Base-by-base conservation (phyloP, 2,329 filamentous ascomycete species). In the Bimuria novae-zelandiae region DNA sequence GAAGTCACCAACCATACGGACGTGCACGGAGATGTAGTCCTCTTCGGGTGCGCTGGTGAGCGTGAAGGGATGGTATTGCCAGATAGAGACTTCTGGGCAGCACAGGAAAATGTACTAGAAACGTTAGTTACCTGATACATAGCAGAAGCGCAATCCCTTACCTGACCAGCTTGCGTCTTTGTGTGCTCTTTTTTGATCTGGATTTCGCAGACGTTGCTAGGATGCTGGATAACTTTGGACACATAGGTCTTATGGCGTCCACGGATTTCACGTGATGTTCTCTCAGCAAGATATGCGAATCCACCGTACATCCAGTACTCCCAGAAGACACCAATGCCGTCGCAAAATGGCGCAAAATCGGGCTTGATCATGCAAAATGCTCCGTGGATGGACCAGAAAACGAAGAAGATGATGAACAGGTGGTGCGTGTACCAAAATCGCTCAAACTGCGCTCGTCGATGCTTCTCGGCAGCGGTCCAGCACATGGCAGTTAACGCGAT, bases 381-480 rank as follows among this genome's bases (percentile, higher is more conserved):
- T 53, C 90, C 90, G 75, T 95, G 90, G 65, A 93, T 83, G n/a
- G 89, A 87, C 89, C 90, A 94, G 80, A 94, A 92, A 63, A 93
- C 80, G 79, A 94, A 94, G 82, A 94, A 94, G 59, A 93, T 69
- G 74, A 93, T 84, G 72, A 94, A 94, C 72, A 94, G 83, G 77
- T 94, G 90, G 75, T 95, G 90, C 1, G 88, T 90, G 74, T 92
- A 92, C 90, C 90, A 95, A 80, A 94, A 95, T 22, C 89, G 88
- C 74, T 93, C 90, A 72, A 90, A 93, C 77, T 94, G 92, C 56
- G 88, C 87, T 49, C 89, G 85, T 45, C 89, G 83, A 8, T 86
- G 84, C 78, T 89, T 90, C 76, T 93, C 89, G 12, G 89, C 79
- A 7, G 89, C 90, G 0, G 90, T 94, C 22, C 86, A 67, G 3